Evolutionary conservation across 2,329 filamentous ascomycete species (phyloP).

Genomic region (Fusarium sp.): DNA sequence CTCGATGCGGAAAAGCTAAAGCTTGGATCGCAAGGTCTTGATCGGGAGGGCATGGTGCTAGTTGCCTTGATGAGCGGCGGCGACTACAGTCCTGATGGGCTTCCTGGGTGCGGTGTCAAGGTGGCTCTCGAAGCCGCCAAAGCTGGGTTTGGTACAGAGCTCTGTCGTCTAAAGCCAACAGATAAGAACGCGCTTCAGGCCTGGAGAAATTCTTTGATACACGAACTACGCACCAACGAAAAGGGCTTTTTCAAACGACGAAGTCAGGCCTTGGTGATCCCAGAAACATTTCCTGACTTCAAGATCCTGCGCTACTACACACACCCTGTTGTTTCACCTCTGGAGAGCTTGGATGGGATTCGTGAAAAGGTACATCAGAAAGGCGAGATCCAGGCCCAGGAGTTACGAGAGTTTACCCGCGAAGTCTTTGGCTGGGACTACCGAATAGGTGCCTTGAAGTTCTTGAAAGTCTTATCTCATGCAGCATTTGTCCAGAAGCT

Average conservation of each 20-base stretch:
- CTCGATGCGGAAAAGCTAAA: conserved; percentile 73
- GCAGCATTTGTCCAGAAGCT: conserved; percentile 75
- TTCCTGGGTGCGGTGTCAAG: conserved; percentile 88
- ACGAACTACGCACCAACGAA: conserved; percentile 86
- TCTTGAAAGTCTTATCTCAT: conserved; percentile 82
- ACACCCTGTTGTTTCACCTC: conserved; percentile 82
- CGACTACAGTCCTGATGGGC: conserved; percentile 90
- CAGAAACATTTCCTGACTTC: conserved; percentile 81
- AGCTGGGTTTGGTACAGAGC: conserved; percentile 83
- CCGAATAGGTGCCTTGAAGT: conserved; percentile 82
- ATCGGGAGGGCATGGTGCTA: conserved; percentile 89
- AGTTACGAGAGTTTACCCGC: conserved; percentile 77
- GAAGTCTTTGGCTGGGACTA: conserved; percentile 90
- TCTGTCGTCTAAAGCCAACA: conserved; percentile 73
- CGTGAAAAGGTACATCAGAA: conserved; percentile 42
- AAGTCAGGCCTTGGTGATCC: conserved; percentile 79
- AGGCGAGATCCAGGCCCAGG: conserved; percentile 50
- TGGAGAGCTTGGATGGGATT: conserved; percentile 53
- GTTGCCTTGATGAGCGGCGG: conserved; percentile 95
- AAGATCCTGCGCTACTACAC: conserved; percentile 89
- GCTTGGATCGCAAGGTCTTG: conserved; percentile 69
- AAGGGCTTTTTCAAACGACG: conserved; percentile 81
- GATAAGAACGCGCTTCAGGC: conserved; percentile 68
- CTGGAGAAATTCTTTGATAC: conserved; percentile 79
- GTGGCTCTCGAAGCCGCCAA: conserved; percentile 89